Conservation (phyloP, 306 rosid genomes). For the Amphicarpaea edgeworthii region DNA sequence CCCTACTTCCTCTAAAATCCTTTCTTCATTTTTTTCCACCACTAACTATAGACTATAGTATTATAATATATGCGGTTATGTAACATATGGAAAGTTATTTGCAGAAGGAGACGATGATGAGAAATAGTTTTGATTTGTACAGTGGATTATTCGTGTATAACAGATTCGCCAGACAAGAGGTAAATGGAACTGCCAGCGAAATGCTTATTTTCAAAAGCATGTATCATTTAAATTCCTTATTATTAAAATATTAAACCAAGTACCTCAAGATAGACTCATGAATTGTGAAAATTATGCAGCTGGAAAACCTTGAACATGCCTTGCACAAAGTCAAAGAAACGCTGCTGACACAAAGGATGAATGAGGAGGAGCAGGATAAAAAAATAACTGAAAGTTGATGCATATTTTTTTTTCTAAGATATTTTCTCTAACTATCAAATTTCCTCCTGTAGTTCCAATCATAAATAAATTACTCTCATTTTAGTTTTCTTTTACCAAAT, state of each 20-base stretch:
- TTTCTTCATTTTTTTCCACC: not conserved
- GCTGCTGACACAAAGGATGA: constrained; percentile 40
- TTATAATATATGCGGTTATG: not conserved
- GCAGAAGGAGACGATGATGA: constrained; percentile 66
- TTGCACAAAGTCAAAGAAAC: constrained; percentile 55
- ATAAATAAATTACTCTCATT: constrained; percentile 13
- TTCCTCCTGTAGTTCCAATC: not conserved
- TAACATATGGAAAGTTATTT: constrained; percentile 11
- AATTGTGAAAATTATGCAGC: constrained; percentile 49
- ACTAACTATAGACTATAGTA: not conserved
- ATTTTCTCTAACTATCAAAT: not conserved
- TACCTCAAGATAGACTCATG: constrained; percentile 19
- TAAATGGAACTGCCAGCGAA: constrained; percentile 36
- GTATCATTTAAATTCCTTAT: not conserved
- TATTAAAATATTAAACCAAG: not conserved
- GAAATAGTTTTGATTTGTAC: constrained; percentile 62
- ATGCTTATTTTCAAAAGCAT: constrained; percentile 18
- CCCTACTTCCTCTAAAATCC: not conserved
- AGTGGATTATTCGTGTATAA: constrained; percentile 59
- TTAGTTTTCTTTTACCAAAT: constrained; percentile 26
- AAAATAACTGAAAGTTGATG: constrained; percentile 37
- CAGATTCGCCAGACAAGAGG: constrained; percentile 76
- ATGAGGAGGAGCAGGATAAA: constrained; percentile 43
- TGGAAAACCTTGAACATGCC: constrained; percentile 53
- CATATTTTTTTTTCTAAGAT: not conserved